These are phyloP conservation scores for Aspergillus brunneoviolaceus DNA, from an alignment of 2,329 filamentous ascomycete species.

Conservation along the genomic window DNA sequence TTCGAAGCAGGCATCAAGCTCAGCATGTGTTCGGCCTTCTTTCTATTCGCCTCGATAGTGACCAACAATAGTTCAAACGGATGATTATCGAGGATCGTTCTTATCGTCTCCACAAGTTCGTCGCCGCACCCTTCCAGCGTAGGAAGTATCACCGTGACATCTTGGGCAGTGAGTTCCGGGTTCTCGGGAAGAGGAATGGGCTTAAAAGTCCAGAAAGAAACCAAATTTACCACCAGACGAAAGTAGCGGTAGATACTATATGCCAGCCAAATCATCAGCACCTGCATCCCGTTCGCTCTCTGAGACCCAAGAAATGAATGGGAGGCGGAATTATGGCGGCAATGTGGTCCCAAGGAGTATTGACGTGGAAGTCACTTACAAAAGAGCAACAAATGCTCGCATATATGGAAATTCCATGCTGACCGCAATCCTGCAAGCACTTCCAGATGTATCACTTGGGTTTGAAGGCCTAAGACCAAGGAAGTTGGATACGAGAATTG, in stretches of 20 bases:
- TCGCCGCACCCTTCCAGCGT: constrained; percentile 86
- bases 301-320: background rate
- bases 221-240: constrained; percentile 78
- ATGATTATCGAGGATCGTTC: constrained; percentile 53
- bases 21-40: constrained; percentile 64
- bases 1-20: constrained; percentile 55
- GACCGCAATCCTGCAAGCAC: background rate
- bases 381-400: constrained; percentile 43
- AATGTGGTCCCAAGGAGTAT: constrained; percentile 10
- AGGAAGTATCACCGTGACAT: constrained; percentile 93
- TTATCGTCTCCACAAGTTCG: constrained; percentile 76
- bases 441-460: background rate
- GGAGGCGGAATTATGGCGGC: background rate
- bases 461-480: too few relatives aligned
- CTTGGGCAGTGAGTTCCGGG: constrained; percentile 73
- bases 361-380: constrained; percentile 33
- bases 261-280: constrained; percentile 11
- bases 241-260: constrained; percentile 81
- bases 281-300: constrained; percentile 1
- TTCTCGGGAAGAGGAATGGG: constrained; percentile 79
- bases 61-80: constrained; percentile 76
- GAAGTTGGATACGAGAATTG: constrained; percentile 1
- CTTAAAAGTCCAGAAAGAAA: constrained; percentile 83
- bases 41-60: constrained; percentile 77
- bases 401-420: constrained; percentile 41